Evolutionary conservation across 768 basidiomycete genomes (phyloP).

Genomic region (Fomitopsis serialis): DNA sequence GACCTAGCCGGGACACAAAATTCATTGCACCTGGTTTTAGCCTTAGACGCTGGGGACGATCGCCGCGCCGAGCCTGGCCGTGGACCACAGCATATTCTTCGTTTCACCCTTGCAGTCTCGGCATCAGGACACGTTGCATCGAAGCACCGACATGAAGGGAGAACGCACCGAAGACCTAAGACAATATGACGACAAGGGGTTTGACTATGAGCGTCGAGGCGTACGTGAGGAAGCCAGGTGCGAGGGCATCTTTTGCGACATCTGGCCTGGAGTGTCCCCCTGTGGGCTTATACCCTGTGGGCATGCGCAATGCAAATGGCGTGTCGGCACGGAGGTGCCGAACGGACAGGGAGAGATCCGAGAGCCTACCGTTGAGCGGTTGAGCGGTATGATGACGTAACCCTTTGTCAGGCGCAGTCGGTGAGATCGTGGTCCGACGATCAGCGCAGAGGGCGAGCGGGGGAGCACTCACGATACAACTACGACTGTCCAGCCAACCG

Average conservation of each 20-base stretch:
- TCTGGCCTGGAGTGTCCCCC: constrained; percentile 66
- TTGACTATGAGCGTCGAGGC: constrained; percentile 56
- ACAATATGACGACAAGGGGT: constrained; percentile 73
- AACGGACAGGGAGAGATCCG: constrained; percentile 2
- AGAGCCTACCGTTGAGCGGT: constrained; percentile 68
- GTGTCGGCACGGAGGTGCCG: neutral
- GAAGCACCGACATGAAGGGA: neutral
- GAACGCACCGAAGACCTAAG: constrained; percentile 68
- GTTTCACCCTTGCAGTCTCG: constrained; percentile 61
- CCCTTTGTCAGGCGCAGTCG: constrained; percentile 36
- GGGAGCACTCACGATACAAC: constrained; percentile 71
- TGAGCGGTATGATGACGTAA: constrained; percentile 82
- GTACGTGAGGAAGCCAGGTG: constrained; percentile 78
- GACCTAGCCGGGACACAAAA: neutral
- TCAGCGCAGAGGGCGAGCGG: neutral
- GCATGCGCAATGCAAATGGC: constrained; percentile 15
- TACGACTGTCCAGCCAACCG: constrained; percentile 90
- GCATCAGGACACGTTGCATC: neutral
- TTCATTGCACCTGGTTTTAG: constrained; percentile 58
- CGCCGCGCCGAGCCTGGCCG: constrained; percentile 87
- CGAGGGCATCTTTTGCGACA: constrained; percentile 63
- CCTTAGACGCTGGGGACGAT: constrained; percentile 78
- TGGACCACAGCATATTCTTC: constrained; percentile 93
- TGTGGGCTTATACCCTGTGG: no score
- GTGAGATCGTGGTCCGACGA: constrained; percentile 5